A percentile compares a stretch with the other conserved stretches of the same genome.
Evolutionary conservation across 2,329 filamentous ascomycete genomes (phyloP).

Genomic region (Colletotrichum phormii): DNA sequence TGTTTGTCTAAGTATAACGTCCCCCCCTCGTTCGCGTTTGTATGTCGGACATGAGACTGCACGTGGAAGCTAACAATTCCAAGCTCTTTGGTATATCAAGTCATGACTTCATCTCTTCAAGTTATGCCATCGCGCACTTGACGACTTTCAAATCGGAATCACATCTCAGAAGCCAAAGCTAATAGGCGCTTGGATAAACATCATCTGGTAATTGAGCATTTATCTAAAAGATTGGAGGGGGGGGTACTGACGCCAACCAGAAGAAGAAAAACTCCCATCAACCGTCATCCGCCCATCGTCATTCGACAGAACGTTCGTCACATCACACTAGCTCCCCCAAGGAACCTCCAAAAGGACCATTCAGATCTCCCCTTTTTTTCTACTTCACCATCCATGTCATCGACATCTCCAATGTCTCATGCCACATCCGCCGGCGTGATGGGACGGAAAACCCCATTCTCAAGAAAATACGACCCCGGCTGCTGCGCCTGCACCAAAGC

Average conservation of each 20-base stretch:
- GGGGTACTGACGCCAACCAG: neutral
- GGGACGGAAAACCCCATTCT: conserved; percentile 38
- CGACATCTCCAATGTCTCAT: neutral
- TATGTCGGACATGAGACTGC: too few relatives aligned
- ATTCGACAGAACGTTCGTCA: neutral
- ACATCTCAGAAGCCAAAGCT: neutral
- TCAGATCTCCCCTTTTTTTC: neutral
- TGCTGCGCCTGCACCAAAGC: conserved; percentile 32
- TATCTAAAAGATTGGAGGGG: neutral
- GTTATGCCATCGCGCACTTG: too few relatives aligned
- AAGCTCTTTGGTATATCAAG: too few relatives aligned
- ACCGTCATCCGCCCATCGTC: neutral
- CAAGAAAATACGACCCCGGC: conserved; percentile 39
- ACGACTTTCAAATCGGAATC: neutral
- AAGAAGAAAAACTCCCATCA: neutral
- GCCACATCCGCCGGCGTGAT: conserved; percentile 37
- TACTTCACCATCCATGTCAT: neutral
- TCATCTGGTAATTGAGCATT: neutral
- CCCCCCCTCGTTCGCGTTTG: too few relatives aligned
- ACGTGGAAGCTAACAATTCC: too few relatives aligned
- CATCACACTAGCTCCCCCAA: neutral
- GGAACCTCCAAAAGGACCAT: neutral
- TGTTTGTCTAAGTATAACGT: too few relatives aligned
- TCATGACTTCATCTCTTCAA: too few relatives aligned
- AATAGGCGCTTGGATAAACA: neutral